Evolutionary conservation across 2,329 filamentous ascomycete genomes (phyloP), one percentile per base, ranked within the genome.

Genomic region (Juglanconis oblonga): DNA sequence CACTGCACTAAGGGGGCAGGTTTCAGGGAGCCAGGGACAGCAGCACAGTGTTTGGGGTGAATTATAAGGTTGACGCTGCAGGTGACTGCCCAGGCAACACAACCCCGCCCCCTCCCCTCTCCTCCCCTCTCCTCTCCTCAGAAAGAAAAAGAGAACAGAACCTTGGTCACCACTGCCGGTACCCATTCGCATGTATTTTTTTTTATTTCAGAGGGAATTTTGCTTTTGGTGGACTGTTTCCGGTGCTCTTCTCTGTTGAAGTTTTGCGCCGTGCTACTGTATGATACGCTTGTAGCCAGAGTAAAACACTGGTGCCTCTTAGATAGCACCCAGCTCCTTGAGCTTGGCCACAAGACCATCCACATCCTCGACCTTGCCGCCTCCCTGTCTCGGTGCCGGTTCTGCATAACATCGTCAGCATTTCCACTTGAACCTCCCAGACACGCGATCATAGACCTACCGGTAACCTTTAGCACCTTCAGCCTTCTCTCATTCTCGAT

Each of bases 281-380:
- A 35, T 45, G 5, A 11, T 36, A n/a, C 36, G 29, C 33, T 29
- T 31, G 31, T 29, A 54, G 47, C 35, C 10, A 52, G 38, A 42
- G 24, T 3, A 17, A 29, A 48, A 31, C 24, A 17, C 42, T 9
- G 44, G 47, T 9, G 45, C 44, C 40, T 6, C 45, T 67, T 85
- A 97, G 77, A 97, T 78, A 65, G 93, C 95, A 67, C 95, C 95
- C 66, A 99, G 80, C 80, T 99, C 94, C 85, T 98, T 98, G 72
- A 99, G 81, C 84, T 95, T 97, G 61, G 84, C 77, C 70, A 99
- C 87, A 76, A 99, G 85, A n/a, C 93, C 92, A 76, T 96, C 92
- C 29, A 99, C 95, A 80, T 97, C 90, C 72, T 97, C 92, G 24
- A 99, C 95, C 86, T 98, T 99, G 67, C 92, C 92, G 69, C 95